Evolutionary conservation across 306 rosid genomes (phyloP), one percentile per base, ranked within the genome.

Genomic region (Cicer arietinum): DNA sequence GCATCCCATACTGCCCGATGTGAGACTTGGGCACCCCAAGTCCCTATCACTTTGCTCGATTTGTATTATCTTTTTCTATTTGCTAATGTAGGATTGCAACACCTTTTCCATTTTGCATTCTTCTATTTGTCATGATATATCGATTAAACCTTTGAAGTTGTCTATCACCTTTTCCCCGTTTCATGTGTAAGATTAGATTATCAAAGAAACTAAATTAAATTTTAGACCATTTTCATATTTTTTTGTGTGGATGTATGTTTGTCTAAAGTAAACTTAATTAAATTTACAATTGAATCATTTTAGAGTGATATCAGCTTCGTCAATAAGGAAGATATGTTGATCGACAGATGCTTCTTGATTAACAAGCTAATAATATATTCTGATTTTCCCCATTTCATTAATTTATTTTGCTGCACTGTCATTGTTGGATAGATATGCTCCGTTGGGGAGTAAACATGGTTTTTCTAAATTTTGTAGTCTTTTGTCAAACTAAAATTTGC

Each of bases 401-500:
- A 42, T 58, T 12, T 39, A 76, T 76, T 54, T 79, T 18, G 8
- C 41, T 65, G 40, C 65, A 39, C 50, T 39, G 44, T 11, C 43
- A 8, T 22, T 53, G 65, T 57, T 44, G 17, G 54, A 9, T 69
- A 12, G 62, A 67, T 13, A 61, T 14, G 67, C 7, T 59, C 42
- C 57, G 6, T n/a, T 10, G 3, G 77, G 35, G 35, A 50, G 25
- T 35, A 16, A 39, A 39, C 20, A 45, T 56, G 52, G 16, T 30
- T 6, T 50, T 13, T 43, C 6, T 45, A 8, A 50, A 40, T 35
- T 18, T 58, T 37, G 7, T 48, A 14, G 25, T 47, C 22, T 50
- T 54, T 70, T 76, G 16, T 48, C 65, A 35, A 17, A 17, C 43
- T 41, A 6, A 61, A 54, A 45, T 53, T 65, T 45, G 47, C 37